A percentile compares a stretch with the other conserved stretches of the same genome.
Evolutionary conservation across 1,139 yeast species (phyloP).

Genomic region (Magnusiomyces suaveolens): DNA sequence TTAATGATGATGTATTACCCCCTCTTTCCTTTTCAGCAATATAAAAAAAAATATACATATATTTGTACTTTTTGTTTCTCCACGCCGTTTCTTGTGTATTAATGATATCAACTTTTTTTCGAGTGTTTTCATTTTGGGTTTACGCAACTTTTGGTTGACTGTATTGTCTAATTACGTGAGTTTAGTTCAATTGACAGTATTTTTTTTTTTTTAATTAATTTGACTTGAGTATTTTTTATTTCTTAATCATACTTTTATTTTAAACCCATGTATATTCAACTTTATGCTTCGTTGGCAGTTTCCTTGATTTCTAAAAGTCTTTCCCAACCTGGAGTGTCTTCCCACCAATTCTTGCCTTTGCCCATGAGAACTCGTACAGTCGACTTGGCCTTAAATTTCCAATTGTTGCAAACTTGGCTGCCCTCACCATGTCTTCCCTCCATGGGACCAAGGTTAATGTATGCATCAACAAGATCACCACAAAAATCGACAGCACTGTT

Average conservation of each 20-base stretch:
- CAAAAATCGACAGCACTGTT: conserved; percentile 73
- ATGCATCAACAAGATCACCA: conserved; percentile 73
- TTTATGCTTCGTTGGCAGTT: background rate
- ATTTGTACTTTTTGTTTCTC: background rate
- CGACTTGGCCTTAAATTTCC: conserved; percentile 78
- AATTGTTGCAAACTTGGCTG: conserved; percentile 77
- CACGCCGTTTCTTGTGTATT: no score
- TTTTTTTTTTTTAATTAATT: no score
- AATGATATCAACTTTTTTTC: no score
- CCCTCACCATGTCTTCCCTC: conserved; percentile 83
- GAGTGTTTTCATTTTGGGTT: no score
- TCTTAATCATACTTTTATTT: no score
- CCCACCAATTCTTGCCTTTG: conserved; percentile 73
- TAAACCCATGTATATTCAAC: no score
- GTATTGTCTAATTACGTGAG: no score
- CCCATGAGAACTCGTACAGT: conserved; percentile 67
- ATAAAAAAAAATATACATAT: conserved; percentile 1
- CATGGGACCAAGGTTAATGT: conserved; percentile 73
- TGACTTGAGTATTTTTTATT: no score
- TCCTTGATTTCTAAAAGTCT: conserved; percentile 47
- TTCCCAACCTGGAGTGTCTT: conserved; percentile 71
- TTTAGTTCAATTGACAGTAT: no score
- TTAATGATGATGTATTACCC: conserved; percentile 1
- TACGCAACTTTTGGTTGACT: no score
- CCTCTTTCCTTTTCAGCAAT: background rate